Evolutionary conservation across 345 rosid species (phyloP).

Genomic region (Moringa oleifera): DNA sequence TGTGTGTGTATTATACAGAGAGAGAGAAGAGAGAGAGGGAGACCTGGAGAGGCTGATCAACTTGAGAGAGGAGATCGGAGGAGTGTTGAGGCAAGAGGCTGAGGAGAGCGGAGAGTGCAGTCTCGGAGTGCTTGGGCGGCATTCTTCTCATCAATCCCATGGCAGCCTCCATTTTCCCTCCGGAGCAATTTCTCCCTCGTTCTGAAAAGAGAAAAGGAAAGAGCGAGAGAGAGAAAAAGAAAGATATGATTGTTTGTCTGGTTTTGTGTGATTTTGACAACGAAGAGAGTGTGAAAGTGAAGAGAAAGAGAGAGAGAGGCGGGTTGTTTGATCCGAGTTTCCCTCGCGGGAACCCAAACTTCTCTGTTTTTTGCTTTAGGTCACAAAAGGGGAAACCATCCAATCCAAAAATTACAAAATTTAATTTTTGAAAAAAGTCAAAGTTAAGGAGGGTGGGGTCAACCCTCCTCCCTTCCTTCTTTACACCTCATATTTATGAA

Average conservation of each 20-base stretch:
- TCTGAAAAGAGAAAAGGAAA: neutral
- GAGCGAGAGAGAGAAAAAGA: neutral
- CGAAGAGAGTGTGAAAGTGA: neutral
- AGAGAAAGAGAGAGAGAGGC: neutral
- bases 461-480: too few species aligned
- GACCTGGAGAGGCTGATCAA: constrained; percentile 97
- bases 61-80: constrained; percentile 97
- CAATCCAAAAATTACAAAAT: too few species aligned
- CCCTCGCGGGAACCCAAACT: constrained; percentile 19
- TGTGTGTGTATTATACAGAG: neutral
- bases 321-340: constrained; percentile 30
- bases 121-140: constrained; percentile 87
- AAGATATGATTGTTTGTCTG: neutral
- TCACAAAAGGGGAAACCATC: too few species aligned
- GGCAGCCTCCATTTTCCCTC: constrained; percentile 71
- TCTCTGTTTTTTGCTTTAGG: too few species aligned
- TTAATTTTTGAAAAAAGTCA: too few species aligned
- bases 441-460: too few species aligned
- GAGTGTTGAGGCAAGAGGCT: constrained; percentile 86
- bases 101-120: constrained; percentile 89
- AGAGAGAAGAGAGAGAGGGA: neutral
- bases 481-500: too few species aligned
- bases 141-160: constrained; percentile 88
- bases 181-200: constrained; percentile 8
- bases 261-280: neutral